Conservation (phyloP, 169 alveolate genomes). For the Plasmodium ovale region DNA sequence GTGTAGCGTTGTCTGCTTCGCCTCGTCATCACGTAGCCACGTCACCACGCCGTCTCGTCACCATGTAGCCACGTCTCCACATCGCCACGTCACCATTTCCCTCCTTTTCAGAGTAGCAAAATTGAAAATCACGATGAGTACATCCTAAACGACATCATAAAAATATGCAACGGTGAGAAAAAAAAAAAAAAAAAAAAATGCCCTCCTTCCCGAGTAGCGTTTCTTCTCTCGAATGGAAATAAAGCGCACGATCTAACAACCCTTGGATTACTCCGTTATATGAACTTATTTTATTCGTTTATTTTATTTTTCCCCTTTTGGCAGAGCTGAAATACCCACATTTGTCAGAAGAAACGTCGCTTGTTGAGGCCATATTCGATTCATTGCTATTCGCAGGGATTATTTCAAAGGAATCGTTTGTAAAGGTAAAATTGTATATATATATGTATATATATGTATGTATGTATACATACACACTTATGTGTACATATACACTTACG, state of each 20-base stretch:
- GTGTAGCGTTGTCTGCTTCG: too few species aligned
- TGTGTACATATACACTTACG: too few species aligned
- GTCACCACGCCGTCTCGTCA: too few species aligned
- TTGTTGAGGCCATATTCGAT: slow-evolving; percentile 63
- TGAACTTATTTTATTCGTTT: background rate
- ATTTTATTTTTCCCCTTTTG: slow-evolving; percentile 2
- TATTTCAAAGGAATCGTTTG: slow-evolving; percentile 60
- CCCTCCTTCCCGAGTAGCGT: background rate
- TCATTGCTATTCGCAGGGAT: slow-evolving; percentile 40
- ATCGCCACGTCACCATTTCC: too few species aligned
- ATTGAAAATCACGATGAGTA: slow-evolving; percentile 72
- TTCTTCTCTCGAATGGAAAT: background rate
- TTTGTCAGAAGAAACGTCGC: slow-evolving; percentile 72
- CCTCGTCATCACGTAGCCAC: too few species aligned
- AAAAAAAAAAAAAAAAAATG: background rate
- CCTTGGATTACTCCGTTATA: background rate
- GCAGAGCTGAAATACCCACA: slow-evolving; percentile 62
- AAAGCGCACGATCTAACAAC: background rate
- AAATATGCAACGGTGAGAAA: slow-evolving; percentile 48
- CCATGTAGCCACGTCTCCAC: too few species aligned
- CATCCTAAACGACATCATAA: slow-evolving; percentile 53
- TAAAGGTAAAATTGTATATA: slow-evolving; percentile 26
- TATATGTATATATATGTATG: background rate
- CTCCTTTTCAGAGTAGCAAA: slow-evolving; percentile 56
- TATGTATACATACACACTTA: background rate